Conservation (phyloP, 495 filamentous ascomycete species). For the Trichoderma asperelloides region DNA sequence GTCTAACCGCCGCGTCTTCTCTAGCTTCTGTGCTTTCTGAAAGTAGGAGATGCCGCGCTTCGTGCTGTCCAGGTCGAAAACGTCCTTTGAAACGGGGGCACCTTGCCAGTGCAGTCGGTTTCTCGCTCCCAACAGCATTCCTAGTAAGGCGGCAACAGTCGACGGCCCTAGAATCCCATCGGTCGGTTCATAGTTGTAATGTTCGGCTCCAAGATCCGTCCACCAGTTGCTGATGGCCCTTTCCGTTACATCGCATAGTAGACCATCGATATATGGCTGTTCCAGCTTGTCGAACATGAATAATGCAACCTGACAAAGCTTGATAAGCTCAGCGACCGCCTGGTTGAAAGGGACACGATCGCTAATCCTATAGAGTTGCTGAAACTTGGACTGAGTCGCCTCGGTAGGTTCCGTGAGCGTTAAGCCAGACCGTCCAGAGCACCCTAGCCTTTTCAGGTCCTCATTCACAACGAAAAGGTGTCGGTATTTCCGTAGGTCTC, state of each 20-base stretch:
- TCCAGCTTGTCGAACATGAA: slow-evolving; percentile 80
- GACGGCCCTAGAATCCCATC: slow-evolving; percentile 90
- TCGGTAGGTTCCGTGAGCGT: slow-evolving; percentile 64
- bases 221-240: slow-evolving; percentile 91
- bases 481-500: slow-evolving; percentile 71
- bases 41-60: slow-evolving; percentile 81
- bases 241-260: slow-evolving; percentile 90
- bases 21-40: slow-evolving; percentile 79
- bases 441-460: slow-evolving; percentile 83
- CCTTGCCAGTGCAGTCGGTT: slow-evolving; percentile 74
- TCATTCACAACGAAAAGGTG: slow-evolving; percentile 92
- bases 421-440: slow-evolving; percentile 80
- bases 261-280: slow-evolving; percentile 83
- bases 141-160: slow-evolving; percentile 80
- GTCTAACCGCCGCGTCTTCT: slow-evolving; percentile 68
- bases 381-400: slow-evolving; percentile 84
- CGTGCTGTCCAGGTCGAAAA: slow-evolving; percentile 72
- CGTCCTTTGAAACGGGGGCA: slow-evolving; percentile 82
- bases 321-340: slow-evolving; percentile 82
- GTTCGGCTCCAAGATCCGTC: slow-evolving; percentile 83
- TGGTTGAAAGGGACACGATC: slow-evolving; percentile 67
- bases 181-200: slow-evolving; percentile 82
- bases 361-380: slow-evolving; percentile 78
- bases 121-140: slow-evolving; percentile 78
- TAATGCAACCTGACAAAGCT: slow-evolving; percentile 83